Evolutionary conservation across 306 rosid species (phyloP), one percentile per base, ranked within the genome.

Genomic region (Glycine tomentella): DNA sequence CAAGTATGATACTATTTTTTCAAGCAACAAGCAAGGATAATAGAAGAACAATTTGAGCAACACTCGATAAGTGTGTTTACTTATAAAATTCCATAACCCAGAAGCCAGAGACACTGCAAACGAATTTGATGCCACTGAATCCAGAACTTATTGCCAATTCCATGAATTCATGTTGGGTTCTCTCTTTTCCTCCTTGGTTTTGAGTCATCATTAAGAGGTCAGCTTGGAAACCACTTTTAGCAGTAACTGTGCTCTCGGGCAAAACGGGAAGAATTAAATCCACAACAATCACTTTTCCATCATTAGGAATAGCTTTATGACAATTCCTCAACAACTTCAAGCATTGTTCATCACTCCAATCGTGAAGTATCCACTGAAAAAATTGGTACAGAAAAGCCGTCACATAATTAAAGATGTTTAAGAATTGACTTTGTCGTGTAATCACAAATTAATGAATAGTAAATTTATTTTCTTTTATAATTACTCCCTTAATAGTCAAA

Each of bases 221-320:
- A 15, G 17, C 16, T 69, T 84, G 87, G 0, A 78, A 84, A 34
- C 53, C 69, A 16, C 0, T 1, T 9, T 58, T 33, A 0, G 74
- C 55, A 4, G 55, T 6, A 11, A 0, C 2, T 34, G 51, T 53
- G 31, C 16, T 74, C 31, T 87, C 76, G 0, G 86, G 82, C 11
- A 57, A 61, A 38, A 8, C 52, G 0, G 86, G 88, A 6, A 84
- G 11, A 13, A 84, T 14, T 6, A 57, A 7, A 1, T 87, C 88
- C 42, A 84, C 84, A 40, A 87, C 80, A 46, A 87, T 87, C 67
- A 84, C 88, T 51, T 78, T 84, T 44, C 86, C 90, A 62, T 84
- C 69, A 4, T 58, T 51, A 2, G 82, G 86, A 78, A 82, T 81
- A 1, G 84, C 86, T 59, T 75, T 81, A 31, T 81, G 13, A 58